Percentiles rank a stretch among this genome's conserved stretches.
Evolutionary conservation across 148 eudicot genomes (phyloP).

Genomic region (Rhododendron molle): DNA sequence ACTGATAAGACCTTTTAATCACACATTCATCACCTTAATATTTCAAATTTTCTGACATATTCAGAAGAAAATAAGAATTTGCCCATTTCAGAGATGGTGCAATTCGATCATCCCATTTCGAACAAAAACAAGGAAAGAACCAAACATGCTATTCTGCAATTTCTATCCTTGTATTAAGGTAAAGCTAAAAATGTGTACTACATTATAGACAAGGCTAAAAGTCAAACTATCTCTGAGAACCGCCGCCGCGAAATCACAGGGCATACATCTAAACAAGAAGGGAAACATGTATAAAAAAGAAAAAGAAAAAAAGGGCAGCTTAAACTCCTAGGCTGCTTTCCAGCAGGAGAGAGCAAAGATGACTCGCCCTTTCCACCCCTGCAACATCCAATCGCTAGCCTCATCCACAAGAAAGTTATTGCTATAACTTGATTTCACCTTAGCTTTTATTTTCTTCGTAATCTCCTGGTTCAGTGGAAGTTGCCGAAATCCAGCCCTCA

Average conservation of each 20-base stretch:
- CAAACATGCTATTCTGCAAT: not conserved
- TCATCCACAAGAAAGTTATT: too few relatives aligned
- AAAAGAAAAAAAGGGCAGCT: too few relatives aligned
- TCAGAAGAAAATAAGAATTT: not conserved
- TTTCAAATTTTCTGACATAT: not conserved
- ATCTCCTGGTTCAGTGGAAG: slow-evolving; percentile 16
- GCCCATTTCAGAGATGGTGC: not conserved
- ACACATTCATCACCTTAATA: not conserved
- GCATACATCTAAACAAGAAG: not conserved
- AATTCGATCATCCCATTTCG: not conserved
- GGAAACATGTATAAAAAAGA: not conserved
- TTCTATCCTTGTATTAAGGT: not conserved
- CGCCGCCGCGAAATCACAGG: not conserved
- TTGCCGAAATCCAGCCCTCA: slow-evolving; percentile 16
- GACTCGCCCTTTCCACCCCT: too few relatives aligned
- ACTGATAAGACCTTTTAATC: not conserved
- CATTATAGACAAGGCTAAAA: not conserved
- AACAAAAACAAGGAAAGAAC: not conserved
- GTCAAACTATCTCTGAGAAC: not conserved
- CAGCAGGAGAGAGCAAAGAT: too few relatives aligned
- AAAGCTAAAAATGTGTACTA: not conserved
- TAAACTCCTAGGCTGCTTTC: not conserved
- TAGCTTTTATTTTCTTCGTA: slow-evolving; percentile 6
- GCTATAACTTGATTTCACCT: slow-evolving; percentile 7
- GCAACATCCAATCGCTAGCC: too few relatives aligned